phyloP scores from a whole-genome alignment of 306 rosid genomes.

The Quercus rubra region DNA sequence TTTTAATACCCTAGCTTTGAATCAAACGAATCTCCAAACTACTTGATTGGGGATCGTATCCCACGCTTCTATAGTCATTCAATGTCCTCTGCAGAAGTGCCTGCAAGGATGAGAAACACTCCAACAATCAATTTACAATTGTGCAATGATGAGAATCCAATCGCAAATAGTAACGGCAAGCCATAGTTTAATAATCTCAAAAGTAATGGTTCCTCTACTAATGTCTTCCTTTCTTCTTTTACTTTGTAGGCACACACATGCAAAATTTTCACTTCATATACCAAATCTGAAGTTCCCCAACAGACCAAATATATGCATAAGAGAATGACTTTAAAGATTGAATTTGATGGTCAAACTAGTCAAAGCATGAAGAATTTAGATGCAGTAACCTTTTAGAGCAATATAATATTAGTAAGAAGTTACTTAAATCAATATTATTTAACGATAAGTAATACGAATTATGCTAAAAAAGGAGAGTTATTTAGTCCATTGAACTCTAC shows the following conservation, averaged over 20 bases:
- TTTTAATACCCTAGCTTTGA: slow-evolving; percentile 74
- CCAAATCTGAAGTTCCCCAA: too few relatives aligned
- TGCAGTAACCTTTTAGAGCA: not conserved
- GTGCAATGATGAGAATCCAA: not conserved
- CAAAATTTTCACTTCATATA: not conserved
- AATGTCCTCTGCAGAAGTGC: slow-evolving; percentile 69
- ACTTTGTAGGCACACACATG: not conserved
- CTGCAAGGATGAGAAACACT: slow-evolving; percentile 24
- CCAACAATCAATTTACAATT: too few relatives aligned
- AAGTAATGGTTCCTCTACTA: not conserved
- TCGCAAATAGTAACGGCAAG: not conserved
- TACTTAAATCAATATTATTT: too few relatives aligned
- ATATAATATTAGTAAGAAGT: too few relatives aligned
- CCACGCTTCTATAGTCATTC: slow-evolving; percentile 48
- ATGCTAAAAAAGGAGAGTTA: too few relatives aligned
- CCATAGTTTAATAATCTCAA: not conserved
- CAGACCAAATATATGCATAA: too few relatives aligned
- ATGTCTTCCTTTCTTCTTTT: too few relatives aligned
- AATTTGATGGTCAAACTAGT: not conserved
- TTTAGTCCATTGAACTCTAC: not conserved
- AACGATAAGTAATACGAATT: too few relatives aligned
- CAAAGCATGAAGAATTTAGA: not conserved
- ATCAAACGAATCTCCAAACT: slow-evolving; percentile 74
- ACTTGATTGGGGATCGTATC: slow-evolving; percentile 67
- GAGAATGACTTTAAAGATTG: too few relatives aligned